Base-by-base conservation (phyloP, 2,329 filamentous ascomycete species). In the Colletotrichum sublineola region DNA sequence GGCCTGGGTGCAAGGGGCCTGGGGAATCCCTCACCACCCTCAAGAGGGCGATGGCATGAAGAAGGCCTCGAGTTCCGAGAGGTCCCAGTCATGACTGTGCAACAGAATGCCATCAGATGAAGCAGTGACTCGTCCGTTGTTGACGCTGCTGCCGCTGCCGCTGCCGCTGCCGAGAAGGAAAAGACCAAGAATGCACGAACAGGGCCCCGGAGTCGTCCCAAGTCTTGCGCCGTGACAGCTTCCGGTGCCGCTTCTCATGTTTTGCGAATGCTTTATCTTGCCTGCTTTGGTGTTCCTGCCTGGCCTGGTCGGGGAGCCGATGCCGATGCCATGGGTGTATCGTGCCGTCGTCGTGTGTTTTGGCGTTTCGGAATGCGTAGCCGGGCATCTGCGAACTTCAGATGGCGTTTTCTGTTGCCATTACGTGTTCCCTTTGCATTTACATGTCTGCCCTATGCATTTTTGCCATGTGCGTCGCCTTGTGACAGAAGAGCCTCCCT, bases 61-160 rank as follows among this genome's bases (percentile, higher is more conserved):
- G 52, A 68, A 67, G 60, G 42, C 58, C 52, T 68, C 36, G 36
- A 65, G 38, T 72, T 65, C 72, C 72, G 72, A 72, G 72, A 65
- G 61, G 55, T 55, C 72, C 50, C 66, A 70, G 60, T 60, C 70
- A 65, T 60, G 57, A 52, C 42, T 60, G 66, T 71, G 68, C 65
- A 60, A 63, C 68, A 63, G 68, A 44, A 52, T 68, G 68, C 57
- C 29, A 58, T 71, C 68, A 38, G 68, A 68, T 60, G 68, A 71
- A 60, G 68, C 68, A 65, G 57, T 71, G 68, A 71, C 68, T 71
- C 68, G 64, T 71, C 68, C 58, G 67, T 69, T 61, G 55, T 66
- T 38, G 33, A 8, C 33, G 33, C 33, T 5, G 33, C 33, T 8
- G 33, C 5, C 5, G 5, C 33, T 36, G 33, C 5, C 5, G 5